A percentile compares a stretch with the other conserved stretches of the same genome.
phyloP scores from a whole-genome alignment of 768 basidiomycete genomes.

The Kwoniella heveanensis region DNA sequence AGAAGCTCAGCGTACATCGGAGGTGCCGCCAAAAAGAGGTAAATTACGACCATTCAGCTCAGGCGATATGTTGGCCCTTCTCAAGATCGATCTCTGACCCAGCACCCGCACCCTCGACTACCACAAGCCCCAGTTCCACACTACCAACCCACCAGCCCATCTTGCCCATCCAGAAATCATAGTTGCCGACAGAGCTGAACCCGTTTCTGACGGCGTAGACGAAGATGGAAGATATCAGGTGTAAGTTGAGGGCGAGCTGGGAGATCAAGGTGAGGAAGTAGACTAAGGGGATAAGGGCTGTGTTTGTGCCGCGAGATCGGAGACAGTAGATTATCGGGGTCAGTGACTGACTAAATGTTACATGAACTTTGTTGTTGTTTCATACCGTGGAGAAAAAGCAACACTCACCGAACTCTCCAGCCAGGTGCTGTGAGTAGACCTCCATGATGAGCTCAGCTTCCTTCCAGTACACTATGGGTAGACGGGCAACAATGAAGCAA shows the following conservation, averaged over 20 bases:
- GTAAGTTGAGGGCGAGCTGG: constrained; percentile 10
- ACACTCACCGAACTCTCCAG: constrained; percentile 11
- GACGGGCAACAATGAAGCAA: too few relatives aligned
- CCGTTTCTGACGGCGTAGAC: constrained; percentile 7
- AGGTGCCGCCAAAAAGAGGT: too few relatives aligned
- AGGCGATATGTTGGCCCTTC: not conserved
- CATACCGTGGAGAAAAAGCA: too few relatives aligned
- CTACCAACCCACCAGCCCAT: constrained; percentile 21
- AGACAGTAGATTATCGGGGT: not conserved
- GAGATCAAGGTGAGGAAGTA: constrained; percentile 5
- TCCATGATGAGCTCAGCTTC: constrained; percentile 13
- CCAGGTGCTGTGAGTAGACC: constrained; percentile 4
- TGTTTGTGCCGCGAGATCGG: not conserved
- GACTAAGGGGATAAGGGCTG: constrained; percentile 16
- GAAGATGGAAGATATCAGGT: constrained; percentile 8
- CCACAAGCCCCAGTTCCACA: constrained; percentile 3
- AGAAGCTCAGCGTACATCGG: too few relatives aligned
- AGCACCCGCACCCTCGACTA: not conserved
- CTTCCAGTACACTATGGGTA: constrained; percentile 7
- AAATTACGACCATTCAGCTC: not conserved
- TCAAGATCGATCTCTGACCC: not conserved
- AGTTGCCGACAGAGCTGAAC: not conserved
- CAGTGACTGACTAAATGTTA: not conserved
- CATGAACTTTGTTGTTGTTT: too few relatives aligned
- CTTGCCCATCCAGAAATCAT: constrained; percentile 15